A percentile compares a stretch with the other conserved stretches of the same genome.
phyloP scores from a whole-genome alignment of 345 rosid species.

The Sisymbrium irio region DNA sequence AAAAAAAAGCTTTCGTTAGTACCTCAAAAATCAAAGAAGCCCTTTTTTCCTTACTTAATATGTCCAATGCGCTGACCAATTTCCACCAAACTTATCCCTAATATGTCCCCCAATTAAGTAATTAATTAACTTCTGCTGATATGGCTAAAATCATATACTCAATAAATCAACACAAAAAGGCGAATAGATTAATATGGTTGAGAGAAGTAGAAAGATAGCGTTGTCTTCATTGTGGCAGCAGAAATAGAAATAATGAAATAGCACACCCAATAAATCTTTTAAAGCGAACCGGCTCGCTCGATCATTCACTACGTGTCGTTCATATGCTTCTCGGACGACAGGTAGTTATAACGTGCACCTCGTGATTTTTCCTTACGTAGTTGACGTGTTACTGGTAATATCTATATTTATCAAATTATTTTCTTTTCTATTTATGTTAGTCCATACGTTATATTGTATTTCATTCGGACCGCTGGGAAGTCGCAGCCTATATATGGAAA shows the following conservation, averaged over 20 bases:
- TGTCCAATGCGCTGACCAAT: conserved; percentile 38
- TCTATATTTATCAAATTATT: not conserved
- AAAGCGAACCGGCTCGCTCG: conserved; percentile 1
- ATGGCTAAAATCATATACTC: not conserved
- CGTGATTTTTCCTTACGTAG: not conserved
- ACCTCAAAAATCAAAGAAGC: conserved; percentile 35
- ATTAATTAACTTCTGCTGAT: not conserved
- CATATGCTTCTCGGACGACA: conserved; percentile 31
- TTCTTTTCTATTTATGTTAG: conserved; percentile 8
- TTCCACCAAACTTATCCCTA: conserved; percentile 36
- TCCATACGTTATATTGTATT: conserved; percentile 11
- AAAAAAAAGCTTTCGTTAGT: conserved; percentile 18
- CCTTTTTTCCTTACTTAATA: conserved; percentile 32
- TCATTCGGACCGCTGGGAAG: conserved; percentile 8
- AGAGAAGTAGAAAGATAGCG: conserved; percentile 35
- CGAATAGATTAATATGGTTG: conserved; percentile 26
- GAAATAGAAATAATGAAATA: not conserved
- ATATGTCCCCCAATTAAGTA: conserved; percentile 18
- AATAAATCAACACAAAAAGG: not conserved
- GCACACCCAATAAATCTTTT: conserved; percentile 26
- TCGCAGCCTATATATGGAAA: conserved; percentile 9
- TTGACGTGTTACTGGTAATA: not conserved
- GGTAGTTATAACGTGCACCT: conserved; percentile 30
- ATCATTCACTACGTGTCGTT: conserved; percentile 37
- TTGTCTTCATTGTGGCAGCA: conserved; percentile 35